A percentile compares a stretch with the other conserved stretches of the same genome.
Conservation (phyloP, 192 early-diverging fungal genomes). For the Linderina pennispora region DNA sequence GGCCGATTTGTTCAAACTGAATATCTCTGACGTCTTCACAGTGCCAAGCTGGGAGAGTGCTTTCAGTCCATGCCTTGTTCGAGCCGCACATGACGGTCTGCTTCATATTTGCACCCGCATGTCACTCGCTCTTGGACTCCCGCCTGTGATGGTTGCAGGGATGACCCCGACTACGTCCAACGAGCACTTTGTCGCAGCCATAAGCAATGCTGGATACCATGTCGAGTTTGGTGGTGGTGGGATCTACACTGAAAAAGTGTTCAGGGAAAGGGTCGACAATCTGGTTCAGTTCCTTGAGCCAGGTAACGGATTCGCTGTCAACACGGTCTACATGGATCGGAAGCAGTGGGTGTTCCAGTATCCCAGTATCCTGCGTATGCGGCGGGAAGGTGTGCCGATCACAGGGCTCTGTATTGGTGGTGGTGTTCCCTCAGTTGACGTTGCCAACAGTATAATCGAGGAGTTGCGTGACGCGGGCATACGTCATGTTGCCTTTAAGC, state of each 20-base stretch:
- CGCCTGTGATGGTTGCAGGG: constrained; percentile 83
- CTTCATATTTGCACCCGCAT: constrained; percentile 78
- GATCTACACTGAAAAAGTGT: constrained; percentile 68
- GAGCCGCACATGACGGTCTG: constrained; percentile 27
- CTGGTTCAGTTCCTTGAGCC: constrained; percentile 76
- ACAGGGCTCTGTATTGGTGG: constrained; percentile 81
- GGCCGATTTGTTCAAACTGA: constrained; percentile 65
- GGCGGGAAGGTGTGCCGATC: constrained; percentile 80
- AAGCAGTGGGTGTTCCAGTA: constrained; percentile 79
- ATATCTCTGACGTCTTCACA: constrained; percentile 54
- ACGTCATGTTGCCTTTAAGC: constrained; percentile 79
- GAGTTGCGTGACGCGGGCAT: constrained; percentile 70
- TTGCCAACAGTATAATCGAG: constrained; percentile 68
- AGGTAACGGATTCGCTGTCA: constrained; percentile 77
- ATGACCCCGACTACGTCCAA: constrained; percentile 84
- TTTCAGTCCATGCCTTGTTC: constrained; percentile 71
- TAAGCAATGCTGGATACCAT: constrained; percentile 81
- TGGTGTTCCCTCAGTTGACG: constrained; percentile 76
- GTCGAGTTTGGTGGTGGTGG: constrained; percentile 84
- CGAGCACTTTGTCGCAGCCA: constrained; percentile 67
- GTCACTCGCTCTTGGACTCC: constrained; percentile 70
- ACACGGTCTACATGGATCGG: constrained; percentile 65
- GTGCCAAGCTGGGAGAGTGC: constrained; percentile 69
- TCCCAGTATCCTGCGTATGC: constrained; percentile 68
- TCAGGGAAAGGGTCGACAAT: constrained; percentile 62